Base-by-base conservation (phyloP, 169 alveolate species). In the Eimeria maxima region DNA sequence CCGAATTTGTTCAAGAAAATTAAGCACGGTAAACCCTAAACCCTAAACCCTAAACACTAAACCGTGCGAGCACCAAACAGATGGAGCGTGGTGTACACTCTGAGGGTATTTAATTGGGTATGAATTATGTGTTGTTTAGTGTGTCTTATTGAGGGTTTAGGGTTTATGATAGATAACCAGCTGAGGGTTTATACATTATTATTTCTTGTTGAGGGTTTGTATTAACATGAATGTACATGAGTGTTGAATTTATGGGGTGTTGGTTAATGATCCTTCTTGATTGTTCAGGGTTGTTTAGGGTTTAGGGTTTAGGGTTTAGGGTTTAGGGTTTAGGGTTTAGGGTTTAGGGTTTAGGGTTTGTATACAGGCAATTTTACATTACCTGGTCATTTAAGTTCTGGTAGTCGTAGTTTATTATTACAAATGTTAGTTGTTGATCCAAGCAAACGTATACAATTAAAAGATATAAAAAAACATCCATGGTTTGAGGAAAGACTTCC, bases 1-100 rank as follows among this genome's bases (percentile, higher is more conserved):
- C 96, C 98, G 76, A 95, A 95, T 45, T 96, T 98, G 69, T 98
- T 98, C 96, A 97, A 98, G 76, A 99, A 98, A 97, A 99, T 99
- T 86, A 96, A 98, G 55, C 97, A 97, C 67, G 99, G 99, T 22
- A 93, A 78, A 67, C 42, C 84, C 84, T 73, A 73, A 38, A 73
- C 83, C 83, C 83, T 71, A 71, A 71, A 71, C 84, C 84, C 84
- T 73, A 73, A 73, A 73, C 84, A 53, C 84, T 73, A 73, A 38
- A 38, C 84, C 57, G 29, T 73, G 16, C 29, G 22, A 4, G 69
- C 38, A 33, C 1, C 38, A 1, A 33, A 33, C 38, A 33, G 38
- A 33, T 33, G 38, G 38, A 33, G 38, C 38, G 38, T 33, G 38
- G 38, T 33, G 38, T 33, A 33, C 38, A 1, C 38, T 33, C 38